Base-by-base conservation (phyloP, 306 rosid species). In the Potentilla sterilis region DNA sequence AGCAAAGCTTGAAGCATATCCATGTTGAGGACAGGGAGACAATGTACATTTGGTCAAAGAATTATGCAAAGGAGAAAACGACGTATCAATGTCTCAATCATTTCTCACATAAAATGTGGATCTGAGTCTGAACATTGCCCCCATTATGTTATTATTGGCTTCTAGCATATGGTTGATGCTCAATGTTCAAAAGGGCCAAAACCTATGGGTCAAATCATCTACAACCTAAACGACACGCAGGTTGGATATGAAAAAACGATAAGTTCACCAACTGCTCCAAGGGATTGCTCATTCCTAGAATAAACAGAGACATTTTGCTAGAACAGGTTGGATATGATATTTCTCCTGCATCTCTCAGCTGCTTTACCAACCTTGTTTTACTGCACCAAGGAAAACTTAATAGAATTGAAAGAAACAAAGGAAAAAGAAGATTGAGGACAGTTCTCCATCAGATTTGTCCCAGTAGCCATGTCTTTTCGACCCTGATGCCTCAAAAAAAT, bases 21-120 rank as follows among this genome's bases (percentile, higher is more conserved):
- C 51, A 41, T 67, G 70, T n/a, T 41, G 51, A 67, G 34, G 69
- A 64, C 69, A 38, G 15, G 44, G 47, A 67, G 71, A 41, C 71
- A 11, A n/a, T 67, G 71, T n/a, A 38, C 49, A 42, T 67, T 21
- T 67, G 52, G 34, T 67, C 71, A 67, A 67, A 14, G 51, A 67
- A 67, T 40, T 40, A 67, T 19, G 21, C 9, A 42, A 67, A 41
- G 52, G 37, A 42, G 71, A 67, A 21, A 67, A 35, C 9, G 51
- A 67, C 71, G 10, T 12, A 42, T 67, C 71, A 19, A 67, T 41
- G 51, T 41, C 32, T 10, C 71, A 67, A 67, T 67, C 51, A 67
- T 67, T 67, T 67, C 71, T 67, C 71, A 41, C 52, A 42, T 4
- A 67, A 10, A 65, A 65, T 65, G 69, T 65, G 69, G 69, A 65